Percentiles rank a stretch among this genome's conserved stretches.
These are phyloP conservation scores for Podaxis sp. DNA, from an alignment of 768 basidiomycete genomes.

Conservation along the genomic window DNA sequence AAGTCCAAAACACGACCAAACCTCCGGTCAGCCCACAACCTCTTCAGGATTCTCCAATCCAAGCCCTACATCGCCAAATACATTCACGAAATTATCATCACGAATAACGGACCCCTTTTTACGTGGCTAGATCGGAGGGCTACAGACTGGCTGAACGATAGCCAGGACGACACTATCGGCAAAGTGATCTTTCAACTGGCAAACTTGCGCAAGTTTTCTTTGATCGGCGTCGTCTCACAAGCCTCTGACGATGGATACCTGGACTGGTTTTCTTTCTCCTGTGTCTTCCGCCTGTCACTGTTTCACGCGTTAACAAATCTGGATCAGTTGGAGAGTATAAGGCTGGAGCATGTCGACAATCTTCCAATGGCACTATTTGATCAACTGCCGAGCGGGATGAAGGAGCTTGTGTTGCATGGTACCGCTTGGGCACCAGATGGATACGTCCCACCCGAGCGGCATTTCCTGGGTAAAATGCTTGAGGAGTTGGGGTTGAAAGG, in stretches of 20 bases:
- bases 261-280: conserved; percentile 1
- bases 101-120: conserved; percentile 4
- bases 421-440: conserved; percentile 4
- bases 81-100: conserved; percentile 5
- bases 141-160: neutral
- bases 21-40: conserved; percentile 4
- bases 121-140: conserved; percentile 1
- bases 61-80: conserved; percentile 3
- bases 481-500: neutral
- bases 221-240: conserved; percentile 6
- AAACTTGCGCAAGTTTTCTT: neutral
- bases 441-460: neutral
- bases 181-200: neutral
- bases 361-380: neutral
- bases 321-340: neutral
- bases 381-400: neutral
- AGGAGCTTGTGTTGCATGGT: neutral
- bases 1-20: neutral
- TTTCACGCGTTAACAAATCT: neutral
- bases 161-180: neutral
- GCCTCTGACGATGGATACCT: conserved; percentile 7
- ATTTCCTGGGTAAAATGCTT: neutral
- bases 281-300: neutral
- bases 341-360: conserved; percentile 5
- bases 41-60: neutral